Percentiles rank a stretch among this genome's conserved stretches.
These are phyloP conservation scores for Schizochytrium sp. DNA, from an alignment of 108 stramenopile species.

Conservation along the genomic window DNA sequence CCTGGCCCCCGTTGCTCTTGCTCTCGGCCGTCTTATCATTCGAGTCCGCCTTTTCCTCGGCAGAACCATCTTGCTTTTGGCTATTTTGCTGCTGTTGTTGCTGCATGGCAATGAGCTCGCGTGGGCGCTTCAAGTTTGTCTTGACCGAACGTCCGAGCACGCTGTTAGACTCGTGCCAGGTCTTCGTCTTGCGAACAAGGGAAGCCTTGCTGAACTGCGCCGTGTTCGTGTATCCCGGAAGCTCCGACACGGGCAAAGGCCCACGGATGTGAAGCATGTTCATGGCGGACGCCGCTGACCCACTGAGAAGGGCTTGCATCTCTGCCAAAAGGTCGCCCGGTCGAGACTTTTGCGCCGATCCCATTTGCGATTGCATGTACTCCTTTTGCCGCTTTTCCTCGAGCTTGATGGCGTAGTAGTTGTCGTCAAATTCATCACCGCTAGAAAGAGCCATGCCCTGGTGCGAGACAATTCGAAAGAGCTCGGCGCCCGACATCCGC, in stretches of 20 bases:
- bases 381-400: slow-evolving; percentile 7
- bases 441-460: neutral
- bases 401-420: slow-evolving; percentile 8
- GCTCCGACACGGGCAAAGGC: neutral
- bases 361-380: neutral
- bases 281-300: neutral
- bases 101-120: slow-evolving; percentile 11
- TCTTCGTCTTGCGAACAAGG: neutral
- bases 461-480: neutral
- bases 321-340: neutral
- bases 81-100: neutral
- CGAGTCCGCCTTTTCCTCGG: no score
- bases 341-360: neutral
- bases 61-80: no score
- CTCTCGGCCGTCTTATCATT: no score
- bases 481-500: neutral
- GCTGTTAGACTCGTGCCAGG: neutral
- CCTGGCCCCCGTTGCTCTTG: neutral
- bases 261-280: neutral
- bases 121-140: slow-evolving; percentile 1
- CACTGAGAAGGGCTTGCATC: neutral
- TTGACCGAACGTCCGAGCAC: neutral
- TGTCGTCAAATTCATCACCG: neutral
- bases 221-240: neutral
- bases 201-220: neutral